phyloP scores from a whole-genome alignment of 345 rosid genomes.

The Corymbia maculata region DNA sequence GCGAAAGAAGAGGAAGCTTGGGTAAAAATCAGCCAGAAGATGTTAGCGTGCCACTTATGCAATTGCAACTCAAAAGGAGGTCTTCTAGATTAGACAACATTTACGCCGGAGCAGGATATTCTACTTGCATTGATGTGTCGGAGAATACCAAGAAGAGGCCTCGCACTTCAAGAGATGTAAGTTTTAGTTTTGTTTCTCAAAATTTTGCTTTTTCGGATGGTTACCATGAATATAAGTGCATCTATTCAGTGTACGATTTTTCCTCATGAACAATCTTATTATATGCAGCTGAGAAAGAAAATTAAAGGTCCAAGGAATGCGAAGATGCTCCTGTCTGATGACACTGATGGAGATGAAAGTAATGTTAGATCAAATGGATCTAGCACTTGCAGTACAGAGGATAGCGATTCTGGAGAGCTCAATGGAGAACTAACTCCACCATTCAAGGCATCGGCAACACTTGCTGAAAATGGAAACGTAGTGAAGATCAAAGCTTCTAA shows the following conservation, averaged over 20 bases:
- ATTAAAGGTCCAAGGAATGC: slow-evolving; percentile 19
- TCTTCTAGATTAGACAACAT: slow-evolving; percentile 2
- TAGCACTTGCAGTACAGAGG: slow-evolving; percentile 47
- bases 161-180: slow-evolving; percentile 30
- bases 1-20: not conserved
- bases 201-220: not conserved
- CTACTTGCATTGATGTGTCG: not conserved
- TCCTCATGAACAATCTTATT: not conserved
- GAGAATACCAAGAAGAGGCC: slow-evolving; percentile 20
- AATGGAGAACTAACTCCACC: slow-evolving; percentile 9
- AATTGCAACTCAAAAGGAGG: slow-evolving; percentile 30
- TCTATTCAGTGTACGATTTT: not conserved
- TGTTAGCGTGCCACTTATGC: slow-evolving; percentile 1
- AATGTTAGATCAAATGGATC: slow-evolving; percentile 36
- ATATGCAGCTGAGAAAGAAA: not conserved
- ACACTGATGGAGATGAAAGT: slow-evolving; percentile 18
- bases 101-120: not conserved
- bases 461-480: slow-evolving; percentile 38
- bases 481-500: slow-evolving; percentile 51
- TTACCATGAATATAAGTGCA: not conserved
- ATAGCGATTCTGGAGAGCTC: slow-evolving; percentile 33
- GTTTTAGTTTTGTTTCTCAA: not conserved
- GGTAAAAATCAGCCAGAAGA: not conserved
- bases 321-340: slow-evolving; percentile 12
- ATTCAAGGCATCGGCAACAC: slow-evolving; percentile 7